Conservation (phyloP, 495 filamentous ascomycete genomes). For the Penicillium argentinense region DNA sequence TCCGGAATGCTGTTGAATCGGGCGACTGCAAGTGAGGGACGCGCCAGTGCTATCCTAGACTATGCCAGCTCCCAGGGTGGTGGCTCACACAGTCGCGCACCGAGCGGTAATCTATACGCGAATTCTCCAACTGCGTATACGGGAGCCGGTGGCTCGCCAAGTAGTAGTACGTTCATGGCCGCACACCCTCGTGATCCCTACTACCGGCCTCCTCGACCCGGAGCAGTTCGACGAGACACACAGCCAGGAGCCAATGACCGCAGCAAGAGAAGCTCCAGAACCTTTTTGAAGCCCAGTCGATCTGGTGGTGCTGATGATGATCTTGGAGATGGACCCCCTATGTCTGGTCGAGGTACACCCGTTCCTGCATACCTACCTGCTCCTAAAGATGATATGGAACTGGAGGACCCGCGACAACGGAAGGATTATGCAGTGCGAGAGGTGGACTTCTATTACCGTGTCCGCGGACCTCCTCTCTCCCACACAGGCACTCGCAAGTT, state of each 20-base stretch:
- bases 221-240: constrained; percentile 49
- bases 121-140: constrained; percentile 73
- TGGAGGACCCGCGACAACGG: constrained; percentile 49
- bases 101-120: constrained; percentile 57
- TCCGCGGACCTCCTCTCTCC: constrained; percentile 85
- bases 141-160: constrained; percentile 53
- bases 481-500: constrained; percentile 77
- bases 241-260: constrained; percentile 49
- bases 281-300: constrained; percentile 41
- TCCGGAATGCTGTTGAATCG: constrained; percentile 70
- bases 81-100: constrained; percentile 44
- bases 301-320: constrained; percentile 38
- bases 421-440: constrained; percentile 91
- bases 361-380: constrained; percentile 51
- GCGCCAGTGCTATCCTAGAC: constrained; percentile 46
- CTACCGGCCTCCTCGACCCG: constrained; percentile 77
- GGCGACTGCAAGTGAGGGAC: constrained; percentile 46
- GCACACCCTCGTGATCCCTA: constrained; percentile 64
- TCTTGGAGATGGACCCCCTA: constrained; percentile 46
- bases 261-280: constrained; percentile 34
- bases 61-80: constrained; percentile 46
- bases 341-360: constrained; percentile 53
- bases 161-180: constrained; percentile 44
- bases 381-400: constrained; percentile 55
- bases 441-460: constrained; percentile 92